phyloP scores from a whole-genome alignment of 2,329 filamentous ascomycete genomes.

The Exophiala bonariae region DNA sequence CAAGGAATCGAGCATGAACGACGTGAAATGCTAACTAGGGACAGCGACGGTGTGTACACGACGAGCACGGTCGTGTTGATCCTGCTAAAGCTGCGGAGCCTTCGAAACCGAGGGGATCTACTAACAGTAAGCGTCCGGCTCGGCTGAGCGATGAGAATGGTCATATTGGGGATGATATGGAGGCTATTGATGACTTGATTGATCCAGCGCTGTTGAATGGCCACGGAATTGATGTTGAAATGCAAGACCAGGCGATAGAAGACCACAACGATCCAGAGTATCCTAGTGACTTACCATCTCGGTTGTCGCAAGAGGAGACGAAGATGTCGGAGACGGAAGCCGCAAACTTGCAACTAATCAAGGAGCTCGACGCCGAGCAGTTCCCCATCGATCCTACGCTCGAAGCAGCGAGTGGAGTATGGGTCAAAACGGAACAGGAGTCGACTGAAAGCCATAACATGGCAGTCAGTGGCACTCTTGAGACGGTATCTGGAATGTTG shows the following conservation, averaged over 20 bases:
- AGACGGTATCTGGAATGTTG: background rate
- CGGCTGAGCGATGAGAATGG: constrained; percentile 45
- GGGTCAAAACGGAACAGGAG: background rate
- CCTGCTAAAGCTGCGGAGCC: constrained; percentile 63
- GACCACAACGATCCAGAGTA: constrained; percentile 22
- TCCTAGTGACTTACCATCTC: constrained; percentile 28
- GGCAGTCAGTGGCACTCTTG: background rate
- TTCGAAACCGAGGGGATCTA: constrained; percentile 59
- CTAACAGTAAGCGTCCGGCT: constrained; percentile 54
- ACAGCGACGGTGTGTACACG: constrained; percentile 66
- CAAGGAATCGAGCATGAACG: background rate
- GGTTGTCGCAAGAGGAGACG: background rate
- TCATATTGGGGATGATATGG: constrained; percentile 25
- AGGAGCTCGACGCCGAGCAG: constrained; percentile 1
- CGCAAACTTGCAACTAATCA: constrained; percentile 1
- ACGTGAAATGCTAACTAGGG: constrained; percentile 24
- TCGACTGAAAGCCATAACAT: background rate
- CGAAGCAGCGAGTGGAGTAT: background rate
- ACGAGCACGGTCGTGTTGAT: constrained; percentile 64
- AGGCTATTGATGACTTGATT: constrained; percentile 22
- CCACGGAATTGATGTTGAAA: no score
- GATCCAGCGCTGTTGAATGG: constrained; percentile 23
- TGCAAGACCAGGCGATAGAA: constrained; percentile 10
- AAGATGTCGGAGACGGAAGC: constrained; percentile 1
- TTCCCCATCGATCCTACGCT: background rate